Evolutionary conservation across 495 filamentous ascomycete genomes (phyloP).

Genomic region (Paragyromitra xinjiangensis): DNA sequence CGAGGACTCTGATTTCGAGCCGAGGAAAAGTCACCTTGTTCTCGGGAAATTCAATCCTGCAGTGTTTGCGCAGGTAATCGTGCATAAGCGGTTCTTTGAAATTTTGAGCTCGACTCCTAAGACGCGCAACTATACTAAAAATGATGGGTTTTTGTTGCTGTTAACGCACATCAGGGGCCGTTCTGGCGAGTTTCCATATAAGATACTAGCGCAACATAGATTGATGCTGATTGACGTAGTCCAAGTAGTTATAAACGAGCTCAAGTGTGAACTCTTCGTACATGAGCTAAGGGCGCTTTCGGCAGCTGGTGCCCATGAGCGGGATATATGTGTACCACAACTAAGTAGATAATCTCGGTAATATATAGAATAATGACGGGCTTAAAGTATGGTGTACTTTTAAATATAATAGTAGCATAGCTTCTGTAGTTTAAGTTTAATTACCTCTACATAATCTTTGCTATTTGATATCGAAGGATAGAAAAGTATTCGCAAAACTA

Average conservation of each 20-base stretch:
- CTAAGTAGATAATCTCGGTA: no score
- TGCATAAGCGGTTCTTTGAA: background rate
- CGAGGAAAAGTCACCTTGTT: background rate
- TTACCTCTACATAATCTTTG: background rate
- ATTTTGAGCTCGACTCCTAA: background rate
- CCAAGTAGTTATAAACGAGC: background rate
- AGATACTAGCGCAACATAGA: background rate
- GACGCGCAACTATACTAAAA: background rate
- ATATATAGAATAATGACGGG: no score
- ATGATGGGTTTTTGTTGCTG: background rate
- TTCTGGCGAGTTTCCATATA: background rate
- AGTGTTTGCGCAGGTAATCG: background rate
- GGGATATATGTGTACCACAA: no score
- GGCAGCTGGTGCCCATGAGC: background rate
- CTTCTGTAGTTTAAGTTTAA: background rate
- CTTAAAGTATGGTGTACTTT: no score
- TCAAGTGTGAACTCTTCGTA: background rate
- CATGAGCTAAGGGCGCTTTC: background rate
- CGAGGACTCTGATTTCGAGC: slow-evolving; percentile 4
- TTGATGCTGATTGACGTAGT: background rate
- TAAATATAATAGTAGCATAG: background rate
- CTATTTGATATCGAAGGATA: background rate
- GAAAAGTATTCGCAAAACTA: background rate
- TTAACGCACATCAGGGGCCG: background rate
- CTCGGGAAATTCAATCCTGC: background rate